A percentile compares a stretch with the other conserved stretches of the same genome.
phyloP scores from a whole-genome alignment of 2,329 filamentous ascomycete genomes.

The Venturiaceae sp. region DNA sequence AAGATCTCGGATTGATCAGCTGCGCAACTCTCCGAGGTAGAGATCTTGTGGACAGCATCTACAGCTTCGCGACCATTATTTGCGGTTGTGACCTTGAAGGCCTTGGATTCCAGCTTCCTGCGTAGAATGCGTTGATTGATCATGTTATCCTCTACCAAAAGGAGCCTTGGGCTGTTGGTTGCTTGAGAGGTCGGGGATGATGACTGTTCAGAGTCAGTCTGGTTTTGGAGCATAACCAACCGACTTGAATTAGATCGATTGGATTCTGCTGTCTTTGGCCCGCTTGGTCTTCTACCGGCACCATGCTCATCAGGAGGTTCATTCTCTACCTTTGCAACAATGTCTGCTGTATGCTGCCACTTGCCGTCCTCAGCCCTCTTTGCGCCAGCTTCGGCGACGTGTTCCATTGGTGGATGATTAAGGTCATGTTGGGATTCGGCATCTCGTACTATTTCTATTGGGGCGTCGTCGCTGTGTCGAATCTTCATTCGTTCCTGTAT shows the following conservation, averaged over 20 bases:
- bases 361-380: background rate
- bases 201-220: constrained; percentile 3
- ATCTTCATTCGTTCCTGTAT: constrained; percentile 10
- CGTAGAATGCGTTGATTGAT: constrained; percentile 24
- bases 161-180: background rate
- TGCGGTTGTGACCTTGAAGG: constrained; percentile 19
- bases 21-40: background rate
- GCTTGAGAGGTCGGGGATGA: background rate
- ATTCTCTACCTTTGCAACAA: constrained; percentile 6
- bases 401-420: constrained; percentile 22
- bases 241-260: background rate
- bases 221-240: background rate
- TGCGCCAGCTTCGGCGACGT: constrained; percentile 13
- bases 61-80: constrained; percentile 21
- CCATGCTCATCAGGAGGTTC: background rate
- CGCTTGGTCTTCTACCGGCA: background rate
- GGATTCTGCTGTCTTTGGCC: background rate
- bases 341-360: constrained; percentile 6
- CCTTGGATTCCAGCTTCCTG: constrained; percentile 21
- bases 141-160: constrained; percentile 24
- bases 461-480: constrained; percentile 11
- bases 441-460: constrained; percentile 12
- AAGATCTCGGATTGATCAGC: background rate
- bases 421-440: constrained; percentile 15
- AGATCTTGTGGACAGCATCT: background rate